Base-by-base conservation (phyloP, 495 filamentous ascomycete genomes). In the Aspergillus sclerotioniger region DNA sequence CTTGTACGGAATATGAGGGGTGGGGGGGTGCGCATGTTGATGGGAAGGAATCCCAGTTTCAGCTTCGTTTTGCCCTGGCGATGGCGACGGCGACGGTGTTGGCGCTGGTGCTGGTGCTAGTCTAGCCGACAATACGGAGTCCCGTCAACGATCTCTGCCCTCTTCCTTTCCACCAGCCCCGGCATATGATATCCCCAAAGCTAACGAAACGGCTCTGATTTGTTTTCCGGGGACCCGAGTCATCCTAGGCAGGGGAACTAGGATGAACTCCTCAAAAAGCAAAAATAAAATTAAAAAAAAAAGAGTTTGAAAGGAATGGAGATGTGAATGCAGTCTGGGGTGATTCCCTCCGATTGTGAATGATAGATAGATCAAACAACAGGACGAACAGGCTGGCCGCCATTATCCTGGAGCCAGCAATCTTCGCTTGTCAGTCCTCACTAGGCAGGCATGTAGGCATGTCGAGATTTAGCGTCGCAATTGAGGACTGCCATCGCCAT, bases 41-140 rank as follows among this genome's bases (percentile, higher is more conserved):
- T 17, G 47, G 19, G 37, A n/a, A n/a, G 37, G 37, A n/a, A 41
- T 41, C 37, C 28, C n/a, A 54, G 61, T 63, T 60, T 63, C 57
- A 60, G 50, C 54, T 54, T 28, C 48, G 51, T 62, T 62, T 54
- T 54, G 35, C 12, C 39, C 44, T 48, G 31, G 46, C n/a, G 35
- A 0, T 25, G n/a, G n/a, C n/a, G n/a, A n/a, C n/a, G n/a, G n/a
- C n/a, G n/a, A n/a, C n/a, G n/a, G n/a, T n/a, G n/a, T n/a, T n/a
- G n/a, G n/a, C 10, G 21, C 44, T 48, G 19, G 46, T 13, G 28
- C 3, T 25, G 39, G 31, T 20, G 51, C 35, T 35, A 53, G 16
- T 32, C 53, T 55, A 37, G 53, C 16, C 53, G 15, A 37, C 19
- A 9, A 31, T 35, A 41, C 29, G n/a, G n/a, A n/a, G n/a, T n/a